phyloP scores from a whole-genome alignment of 2,329 filamentous ascomycete genomes.

The Pseudocercospora fuligena region DNA sequence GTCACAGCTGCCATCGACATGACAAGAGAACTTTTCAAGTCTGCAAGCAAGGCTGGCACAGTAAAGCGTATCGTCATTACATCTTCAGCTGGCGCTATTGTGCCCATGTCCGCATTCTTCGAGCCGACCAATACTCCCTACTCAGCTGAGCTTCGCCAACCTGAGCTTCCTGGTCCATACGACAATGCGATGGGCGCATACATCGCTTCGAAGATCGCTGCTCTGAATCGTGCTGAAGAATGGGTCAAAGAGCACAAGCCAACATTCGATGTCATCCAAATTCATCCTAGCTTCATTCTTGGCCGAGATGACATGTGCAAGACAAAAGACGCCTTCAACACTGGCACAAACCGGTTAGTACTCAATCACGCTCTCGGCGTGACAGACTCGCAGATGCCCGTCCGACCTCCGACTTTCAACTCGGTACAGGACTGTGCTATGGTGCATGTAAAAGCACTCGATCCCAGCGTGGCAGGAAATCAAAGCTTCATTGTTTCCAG shows the following conservation, averaged over 20 bases:
- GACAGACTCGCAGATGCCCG: background rate
- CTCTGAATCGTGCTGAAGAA: conserved; percentile 30
- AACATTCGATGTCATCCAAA: conserved; percentile 38
- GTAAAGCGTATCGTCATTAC: conserved; percentile 53
- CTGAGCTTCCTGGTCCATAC: conserved; percentile 29
- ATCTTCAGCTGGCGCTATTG: conserved; percentile 31
- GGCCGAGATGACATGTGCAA: conserved; percentile 39
- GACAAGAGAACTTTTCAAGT: conserved; percentile 45
- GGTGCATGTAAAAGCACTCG: conserved; percentile 38
- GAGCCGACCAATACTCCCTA: conserved; percentile 15
- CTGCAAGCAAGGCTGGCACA: conserved; percentile 41
- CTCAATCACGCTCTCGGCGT: conserved; percentile 29
- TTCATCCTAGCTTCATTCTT: conserved; percentile 38
- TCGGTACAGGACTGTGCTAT: background rate
- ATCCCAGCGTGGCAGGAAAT: conserved; percentile 25
- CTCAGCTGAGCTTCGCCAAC: conserved; percentile 21
- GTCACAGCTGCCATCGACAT: conserved; percentile 41
- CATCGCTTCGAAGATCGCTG: conserved; percentile 35
- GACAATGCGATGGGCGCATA: conserved; percentile 31
- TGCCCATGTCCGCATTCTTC: conserved; percentile 19
- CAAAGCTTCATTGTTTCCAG: conserved; percentile 29
- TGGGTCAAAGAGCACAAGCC: conserved; percentile 34
- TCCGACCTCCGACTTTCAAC: background rate
- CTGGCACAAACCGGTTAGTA: conserved; percentile 34
- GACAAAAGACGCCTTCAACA: conserved; percentile 23